Percentiles rank a stretch among this genome's conserved stretches.
Conservation (phyloP, 2,329 filamentous ascomycete species). For the Neonectria faginata region DNA sequence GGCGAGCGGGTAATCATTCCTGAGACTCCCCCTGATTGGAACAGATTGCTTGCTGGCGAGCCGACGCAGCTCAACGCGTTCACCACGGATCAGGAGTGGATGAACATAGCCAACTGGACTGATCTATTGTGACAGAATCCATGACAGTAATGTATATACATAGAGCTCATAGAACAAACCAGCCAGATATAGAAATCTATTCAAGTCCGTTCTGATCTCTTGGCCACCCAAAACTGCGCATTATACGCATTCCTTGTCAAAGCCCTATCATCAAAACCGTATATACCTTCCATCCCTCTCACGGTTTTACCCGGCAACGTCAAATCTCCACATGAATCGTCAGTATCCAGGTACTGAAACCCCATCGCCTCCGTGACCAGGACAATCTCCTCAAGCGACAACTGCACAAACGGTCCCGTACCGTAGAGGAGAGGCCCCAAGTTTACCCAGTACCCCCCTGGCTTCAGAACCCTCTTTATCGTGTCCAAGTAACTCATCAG, state of each 20-base stretch:
- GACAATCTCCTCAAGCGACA: conserved; percentile 66
- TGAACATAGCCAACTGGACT: conserved; percentile 44
- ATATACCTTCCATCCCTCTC: conserved; percentile 61
- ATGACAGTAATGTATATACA: neutral
- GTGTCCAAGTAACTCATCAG: conserved; percentile 66
- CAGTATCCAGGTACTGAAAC: conserved; percentile 61
- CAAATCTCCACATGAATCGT: conserved; percentile 54
- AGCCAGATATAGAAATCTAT: neutral
- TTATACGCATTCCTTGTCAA: conserved; percentile 65
- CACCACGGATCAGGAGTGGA: conserved; percentile 41
- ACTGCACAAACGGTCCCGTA: conserved; percentile 64
- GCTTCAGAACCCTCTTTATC: conserved; percentile 59
- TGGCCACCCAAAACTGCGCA: conserved; percentile 66
- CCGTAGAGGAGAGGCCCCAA: conserved; percentile 68
- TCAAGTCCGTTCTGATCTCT: conserved; percentile 24
- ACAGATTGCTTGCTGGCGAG: conserved; percentile 38
- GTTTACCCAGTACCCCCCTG: conserved; percentile 67
- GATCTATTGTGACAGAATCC: conserved; percentile 28
- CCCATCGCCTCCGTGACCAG: conserved; percentile 61
- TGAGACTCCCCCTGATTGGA: conserved; percentile 42
- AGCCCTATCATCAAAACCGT: conserved; percentile 63
- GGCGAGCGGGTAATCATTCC: conserved; percentile 42
- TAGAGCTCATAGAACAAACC: neutral
- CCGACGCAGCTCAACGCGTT: conserved; percentile 32
- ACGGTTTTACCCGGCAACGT: conserved; percentile 57